These are phyloP conservation scores for Canna indica DNA, from an alignment of 176 grass and related monocot species.

Conservation along the genomic window DNA sequence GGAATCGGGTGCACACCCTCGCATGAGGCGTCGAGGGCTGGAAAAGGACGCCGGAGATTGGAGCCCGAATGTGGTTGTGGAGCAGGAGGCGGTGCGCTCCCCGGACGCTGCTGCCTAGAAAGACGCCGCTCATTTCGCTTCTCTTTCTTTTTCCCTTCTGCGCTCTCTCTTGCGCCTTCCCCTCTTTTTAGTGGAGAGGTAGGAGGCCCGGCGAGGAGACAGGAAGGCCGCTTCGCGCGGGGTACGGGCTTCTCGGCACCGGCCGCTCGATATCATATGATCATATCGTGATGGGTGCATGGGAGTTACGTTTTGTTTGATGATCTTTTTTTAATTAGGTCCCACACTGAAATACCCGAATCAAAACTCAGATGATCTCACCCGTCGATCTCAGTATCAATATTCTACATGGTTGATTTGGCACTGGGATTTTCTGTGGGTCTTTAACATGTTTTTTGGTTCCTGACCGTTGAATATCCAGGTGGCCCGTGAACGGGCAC, in stretches of 20 bases:
- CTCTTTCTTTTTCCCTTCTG: no score
- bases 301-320: background rate
- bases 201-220: background rate
- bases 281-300: background rate
- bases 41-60: slow-evolving; percentile 3
- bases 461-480: no score
- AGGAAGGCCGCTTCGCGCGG: background rate
- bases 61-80: slow-evolving; percentile 27
- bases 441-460: no score
- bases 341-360: background rate
- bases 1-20: slow-evolving; percentile 24
- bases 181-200: background rate
- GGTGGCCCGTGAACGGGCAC: no score
- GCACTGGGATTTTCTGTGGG: no score
- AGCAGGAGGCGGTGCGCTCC: slow-evolving; percentile 20
- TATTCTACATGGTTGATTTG: background rate
- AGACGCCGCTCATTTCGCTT: background rate
- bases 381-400: background rate
- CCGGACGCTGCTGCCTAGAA: slow-evolving; percentile 4
- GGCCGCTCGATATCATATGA: background rate
- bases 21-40: background rate
- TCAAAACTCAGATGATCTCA: background rate
- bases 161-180: background rate
- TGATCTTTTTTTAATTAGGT: background rate
- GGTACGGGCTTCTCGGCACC: background rate